Percentiles rank a stretch among this genome's conserved stretches.
Evolutionary conservation across 2,329 filamentous ascomycete species (phyloP).

Genomic region (Diaporthe citri): DNA sequence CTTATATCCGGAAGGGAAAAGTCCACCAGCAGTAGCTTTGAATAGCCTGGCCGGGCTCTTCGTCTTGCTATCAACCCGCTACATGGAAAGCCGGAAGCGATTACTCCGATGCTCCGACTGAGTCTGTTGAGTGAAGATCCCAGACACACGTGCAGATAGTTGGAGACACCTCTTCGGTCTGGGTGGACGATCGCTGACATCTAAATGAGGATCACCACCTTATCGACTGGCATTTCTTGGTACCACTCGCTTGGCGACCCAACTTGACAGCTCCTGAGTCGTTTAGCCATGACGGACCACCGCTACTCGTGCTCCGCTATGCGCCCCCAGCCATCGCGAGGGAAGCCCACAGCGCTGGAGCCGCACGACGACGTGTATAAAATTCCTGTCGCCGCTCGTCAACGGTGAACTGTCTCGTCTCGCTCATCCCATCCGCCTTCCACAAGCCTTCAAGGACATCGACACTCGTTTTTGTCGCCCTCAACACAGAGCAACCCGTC

Average conservation of each 20-base stretch:
- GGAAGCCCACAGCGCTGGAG: conserved; percentile 16
- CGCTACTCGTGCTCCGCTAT: conserved; percentile 15
- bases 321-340: conserved; percentile 19
- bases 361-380: conserved; percentile 25
- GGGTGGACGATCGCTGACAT: conserved; percentile 16
- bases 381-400: conserved; percentile 13
- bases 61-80: neutral
- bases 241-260: conserved; percentile 25
- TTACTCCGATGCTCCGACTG: neutral
- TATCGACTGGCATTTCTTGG: conserved; percentile 6
- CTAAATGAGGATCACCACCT: conserved; percentile 29
- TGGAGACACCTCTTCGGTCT: neutral
- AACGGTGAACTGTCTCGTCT: neutral
- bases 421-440: conserved; percentile 6
- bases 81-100: conserved; percentile 10
- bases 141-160: conserved; percentile 6
- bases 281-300: conserved; percentile 11
- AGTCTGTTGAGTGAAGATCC: conserved; percentile 19
- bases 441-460: neutral
- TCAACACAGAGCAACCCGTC: neutral
- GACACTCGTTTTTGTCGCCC: conserved; percentile 14
- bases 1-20: conserved; percentile 8
- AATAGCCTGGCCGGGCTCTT: conserved; percentile 11
- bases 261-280: conserved; percentile 26
- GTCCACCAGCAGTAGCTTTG: neutral